These are phyloP conservation scores for Pichia sp. DNA, from an alignment of 1,139 yeast species.

Conservation along the genomic window DNA sequence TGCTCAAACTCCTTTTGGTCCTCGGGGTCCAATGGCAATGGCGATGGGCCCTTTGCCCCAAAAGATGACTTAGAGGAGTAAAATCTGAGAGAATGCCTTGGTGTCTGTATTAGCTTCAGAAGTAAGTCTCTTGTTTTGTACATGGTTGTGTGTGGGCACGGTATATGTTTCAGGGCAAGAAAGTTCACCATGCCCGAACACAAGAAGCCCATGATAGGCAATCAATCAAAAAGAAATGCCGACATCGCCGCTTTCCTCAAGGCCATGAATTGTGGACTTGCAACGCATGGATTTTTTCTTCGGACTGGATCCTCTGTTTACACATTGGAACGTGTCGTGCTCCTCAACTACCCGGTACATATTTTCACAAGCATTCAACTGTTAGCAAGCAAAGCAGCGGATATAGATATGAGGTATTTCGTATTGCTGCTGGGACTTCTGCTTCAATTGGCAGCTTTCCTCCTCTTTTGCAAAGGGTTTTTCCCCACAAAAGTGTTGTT, in stretches of 20 bases:
- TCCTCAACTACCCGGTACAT: not conserved
- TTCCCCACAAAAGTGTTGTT: conserved; percentile 71
- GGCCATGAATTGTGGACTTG: not conserved
- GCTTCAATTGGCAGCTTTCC: conserved; percentile 49
- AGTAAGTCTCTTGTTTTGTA: not conserved
- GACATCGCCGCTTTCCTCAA: conserved; percentile 9
- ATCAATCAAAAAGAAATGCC: conserved; percentile 2
- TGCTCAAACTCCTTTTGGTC: conserved; percentile 92
- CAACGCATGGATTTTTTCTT: not conserved
- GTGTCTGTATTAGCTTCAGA: not conserved
- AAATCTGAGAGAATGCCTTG: not conserved
- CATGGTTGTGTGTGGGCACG: not conserved
- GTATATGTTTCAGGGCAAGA: too few relatives aligned
- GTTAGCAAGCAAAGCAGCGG: not conserved
- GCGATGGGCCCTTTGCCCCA: conserved; percentile 50
- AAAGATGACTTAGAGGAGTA: conserved; percentile 12
- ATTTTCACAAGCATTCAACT: too few relatives aligned
- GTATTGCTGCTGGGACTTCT: conserved; percentile 28
- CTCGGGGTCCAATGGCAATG: conserved; percentile 78
- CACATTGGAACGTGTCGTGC: not conserved
- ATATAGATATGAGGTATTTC: conserved; percentile 16
- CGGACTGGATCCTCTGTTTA: not conserved
- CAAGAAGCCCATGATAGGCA: not conserved
- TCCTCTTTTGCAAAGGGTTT: conserved; percentile 73
- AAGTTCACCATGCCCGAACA: not conserved